Base-by-base conservation (phyloP, 345 rosid species). In the Ceriops tagal region DNA sequence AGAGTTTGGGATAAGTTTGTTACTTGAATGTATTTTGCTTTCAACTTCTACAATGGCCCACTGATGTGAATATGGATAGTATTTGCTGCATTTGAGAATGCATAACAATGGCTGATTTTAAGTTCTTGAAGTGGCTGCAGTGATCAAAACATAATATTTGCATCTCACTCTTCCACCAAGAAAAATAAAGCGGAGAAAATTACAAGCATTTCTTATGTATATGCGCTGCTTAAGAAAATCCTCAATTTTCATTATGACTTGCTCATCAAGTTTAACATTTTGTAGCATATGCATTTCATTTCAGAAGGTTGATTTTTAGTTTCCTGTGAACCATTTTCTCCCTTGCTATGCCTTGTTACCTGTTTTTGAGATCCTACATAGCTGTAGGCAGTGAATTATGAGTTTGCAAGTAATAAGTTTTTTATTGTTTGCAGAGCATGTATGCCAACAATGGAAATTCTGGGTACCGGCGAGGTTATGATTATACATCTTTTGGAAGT, bases 401-500 rank as follows among this genome's bases (percentile, higher is more conserved):
- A 35, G 4, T 58, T 59, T 53, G 58, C 16, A 19, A 61, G 53
- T 75, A 51, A 68, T 73, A 47, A 53, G 58, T 62, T 71, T 24
- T 56, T 68, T 69, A 30, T 76, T 57, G 34, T 64, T 81, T 67
- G 72, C 77, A 81, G 83, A 78, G 56, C 66, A 46, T 75, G 51
- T 78, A 74, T 76, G 82, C 77, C 10, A 78, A 78, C 13, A 83
- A 79, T 74, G 83, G 81, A 46, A 70, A 85, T 43, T 30, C 72
- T 71, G 69, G 81, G 66, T 77, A 86, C 21, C 84, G 67, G 37
- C 83, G 81, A 66, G 74, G 77, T 31, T 83, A 84, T 72, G 67
- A 78, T 63, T 78, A 80, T 80, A 51, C 71, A 43, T 85, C 86
- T 47, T 81, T 77, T 67, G 88, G 89, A 60, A 57, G 80, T 35